A percentile compares a stretch with the other conserved stretches of the same genome.
Evolutionary conservation across 23 red algal species (phyloP).

Genomic region (Gracilaria gracilis): DNA sequence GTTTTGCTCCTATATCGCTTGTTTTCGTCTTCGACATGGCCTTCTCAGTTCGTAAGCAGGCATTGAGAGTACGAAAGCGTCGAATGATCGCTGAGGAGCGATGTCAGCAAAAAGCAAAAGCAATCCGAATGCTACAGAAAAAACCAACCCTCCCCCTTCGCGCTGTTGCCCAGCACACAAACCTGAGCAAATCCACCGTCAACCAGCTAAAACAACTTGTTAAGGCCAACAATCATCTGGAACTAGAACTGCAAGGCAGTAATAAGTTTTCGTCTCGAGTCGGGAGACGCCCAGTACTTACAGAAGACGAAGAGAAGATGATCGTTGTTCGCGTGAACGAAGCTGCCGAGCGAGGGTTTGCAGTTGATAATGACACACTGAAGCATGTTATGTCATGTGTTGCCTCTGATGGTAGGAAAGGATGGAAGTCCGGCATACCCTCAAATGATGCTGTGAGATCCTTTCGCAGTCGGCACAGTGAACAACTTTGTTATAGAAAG

Average conservation of each 20-base stretch:
- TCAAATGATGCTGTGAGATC: not conserved
- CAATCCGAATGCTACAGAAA: not conserved
- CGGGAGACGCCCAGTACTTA: not conserved
- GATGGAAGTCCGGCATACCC: not conserved
- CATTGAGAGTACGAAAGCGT: not conserved
- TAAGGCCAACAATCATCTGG: not conserved
- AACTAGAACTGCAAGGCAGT: not conserved
- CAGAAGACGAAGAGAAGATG: constrained; percentile 12
- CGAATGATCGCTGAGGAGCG: no score
- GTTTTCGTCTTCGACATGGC: no score
- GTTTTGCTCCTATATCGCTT: no score
- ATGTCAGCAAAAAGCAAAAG: no score
- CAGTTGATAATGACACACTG: constrained; percentile 3
- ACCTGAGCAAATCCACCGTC: not conserved
- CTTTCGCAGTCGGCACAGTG: not conserved
- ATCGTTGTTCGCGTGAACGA: not conserved
- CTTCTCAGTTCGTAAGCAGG: no score
- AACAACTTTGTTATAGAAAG: not conserved
- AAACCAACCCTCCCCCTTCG: not conserved
- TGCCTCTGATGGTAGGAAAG: not conserved
- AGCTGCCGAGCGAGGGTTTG: not conserved
- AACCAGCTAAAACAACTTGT: not conserved
- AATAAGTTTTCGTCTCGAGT: not conserved
- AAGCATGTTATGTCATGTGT: not conserved
- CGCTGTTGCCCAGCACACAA: not conserved